Conservation (phyloP, 148 eudicot species). For the Vaccinium darrowii region DNA sequence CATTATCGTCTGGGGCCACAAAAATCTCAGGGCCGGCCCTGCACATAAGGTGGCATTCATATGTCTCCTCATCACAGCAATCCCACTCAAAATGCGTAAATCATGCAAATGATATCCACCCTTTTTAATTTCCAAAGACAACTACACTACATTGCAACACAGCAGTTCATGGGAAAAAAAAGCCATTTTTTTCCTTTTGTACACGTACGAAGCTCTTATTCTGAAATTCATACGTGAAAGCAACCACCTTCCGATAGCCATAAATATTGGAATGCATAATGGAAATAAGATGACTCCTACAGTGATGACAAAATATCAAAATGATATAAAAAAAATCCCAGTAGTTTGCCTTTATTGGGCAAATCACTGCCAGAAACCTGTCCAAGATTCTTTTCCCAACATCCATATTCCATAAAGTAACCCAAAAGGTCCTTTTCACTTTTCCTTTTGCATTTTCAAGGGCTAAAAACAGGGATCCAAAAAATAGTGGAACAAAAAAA, state of each 20-base stretch:
- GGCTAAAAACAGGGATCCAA: background rate
- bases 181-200: background rate
- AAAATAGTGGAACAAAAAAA: background rate
- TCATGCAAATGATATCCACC: background rate
- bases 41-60: background rate
- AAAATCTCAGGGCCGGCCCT: too few species aligned
- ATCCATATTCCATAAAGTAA: slow-evolving; percentile 5
- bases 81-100: background rate
- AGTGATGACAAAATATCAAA: background rate
- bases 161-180: background rate
- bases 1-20: too few species aligned
- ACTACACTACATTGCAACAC: background rate
- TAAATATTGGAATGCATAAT: background rate
- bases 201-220: background rate
- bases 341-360: background rate
- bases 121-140: background rate
- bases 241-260: background rate
- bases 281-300: background rate
- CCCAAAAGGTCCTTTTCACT: background rate
- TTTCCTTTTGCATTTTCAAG: background rate
- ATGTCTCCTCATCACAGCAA: background rate
- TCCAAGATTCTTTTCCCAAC: background rate
- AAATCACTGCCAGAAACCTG: slow-evolving; percentile 3
- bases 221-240: background rate
- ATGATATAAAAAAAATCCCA: background rate